Percentiles rank a stretch among this genome's conserved stretches.
These are phyloP conservation scores for Prinsepia uniflora DNA, from an alignment of 306 rosid genomes.

Conservation along the genomic window DNA sequence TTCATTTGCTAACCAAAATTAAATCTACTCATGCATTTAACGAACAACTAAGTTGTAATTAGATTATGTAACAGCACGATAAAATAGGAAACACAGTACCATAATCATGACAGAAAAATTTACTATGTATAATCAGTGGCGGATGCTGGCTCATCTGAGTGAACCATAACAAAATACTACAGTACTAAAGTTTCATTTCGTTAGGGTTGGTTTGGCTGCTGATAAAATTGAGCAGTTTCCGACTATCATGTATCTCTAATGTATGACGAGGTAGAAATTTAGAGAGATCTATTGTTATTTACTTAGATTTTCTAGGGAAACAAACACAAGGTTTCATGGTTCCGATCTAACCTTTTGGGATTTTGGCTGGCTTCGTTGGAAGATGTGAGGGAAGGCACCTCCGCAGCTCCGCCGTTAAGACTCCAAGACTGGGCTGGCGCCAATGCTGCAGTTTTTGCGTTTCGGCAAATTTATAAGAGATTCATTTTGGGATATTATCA, in stretches of 20 bases:
- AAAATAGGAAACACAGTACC: neutral
- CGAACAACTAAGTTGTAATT: neutral
- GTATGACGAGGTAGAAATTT: neutral
- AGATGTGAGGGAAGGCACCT: neutral
- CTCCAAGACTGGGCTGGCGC: constrained; percentile 12
- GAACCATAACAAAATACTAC: neutral
- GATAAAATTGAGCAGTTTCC: constrained; percentile 5
- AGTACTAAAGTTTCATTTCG: neutral
- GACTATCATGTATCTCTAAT: neutral
- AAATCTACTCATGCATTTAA: neutral
- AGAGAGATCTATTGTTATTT: neutral
- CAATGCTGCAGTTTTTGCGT: neutral
- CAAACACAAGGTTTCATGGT: constrained; percentile 8
- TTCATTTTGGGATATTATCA: neutral
- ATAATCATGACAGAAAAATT: neutral
- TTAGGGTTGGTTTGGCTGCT: neutral
- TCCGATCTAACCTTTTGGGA: neutral
- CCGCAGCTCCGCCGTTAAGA: constrained; percentile 1
- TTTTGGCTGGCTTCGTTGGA: neutral
- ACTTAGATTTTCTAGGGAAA: constrained; percentile 9
- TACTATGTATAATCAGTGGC: neutral
- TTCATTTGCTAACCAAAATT: neutral
- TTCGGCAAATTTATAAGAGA: neutral
- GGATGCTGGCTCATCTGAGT: neutral
- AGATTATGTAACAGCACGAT: neutral